Percentiles rank a stretch among this genome's conserved stretches.
phyloP scores from a whole-genome alignment of 177 flowering plant genomes.

The Vitis hybrid region DNA sequence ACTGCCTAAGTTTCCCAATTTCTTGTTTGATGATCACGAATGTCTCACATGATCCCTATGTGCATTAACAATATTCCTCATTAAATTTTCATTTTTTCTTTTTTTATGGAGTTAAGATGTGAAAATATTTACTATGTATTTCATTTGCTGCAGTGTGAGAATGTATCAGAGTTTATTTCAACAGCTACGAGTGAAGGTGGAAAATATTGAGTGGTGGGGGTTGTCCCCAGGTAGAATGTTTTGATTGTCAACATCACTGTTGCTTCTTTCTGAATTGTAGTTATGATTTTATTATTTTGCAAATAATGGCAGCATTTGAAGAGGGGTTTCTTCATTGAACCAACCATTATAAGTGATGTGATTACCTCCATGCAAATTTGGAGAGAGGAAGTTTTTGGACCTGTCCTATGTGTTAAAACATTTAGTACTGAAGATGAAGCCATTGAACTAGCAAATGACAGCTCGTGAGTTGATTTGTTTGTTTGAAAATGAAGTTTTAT shows the following conservation, averaged over 20 bases:
- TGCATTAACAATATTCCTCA: too few relatives aligned
- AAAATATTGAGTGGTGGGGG: slow-evolving; percentile 72
- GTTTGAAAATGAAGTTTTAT: neutral
- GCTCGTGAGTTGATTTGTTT: slow-evolving; percentile 51
- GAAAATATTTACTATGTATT: neutral
- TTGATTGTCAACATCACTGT: neutral
- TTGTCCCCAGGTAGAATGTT: slow-evolving; percentile 69
- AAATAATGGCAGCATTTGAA: slow-evolving; percentile 65
- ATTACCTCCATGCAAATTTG: slow-evolving; percentile 93
- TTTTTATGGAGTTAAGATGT: neutral
- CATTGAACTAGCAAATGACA: slow-evolving; percentile 87
- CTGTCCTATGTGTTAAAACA: slow-evolving; percentile 87
- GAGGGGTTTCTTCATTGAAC: slow-evolving; percentile 80
- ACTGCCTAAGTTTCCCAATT: too few relatives aligned
- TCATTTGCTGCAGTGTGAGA: slow-evolving; percentile 68
- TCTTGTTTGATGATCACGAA: too few relatives aligned
- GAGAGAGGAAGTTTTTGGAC: slow-evolving; percentile 99
- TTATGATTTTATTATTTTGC: neutral
- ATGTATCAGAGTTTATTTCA: slow-evolving; percentile 67
- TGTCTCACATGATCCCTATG: too few relatives aligned
- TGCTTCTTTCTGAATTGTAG: slow-evolving; percentile 3
- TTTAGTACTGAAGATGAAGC: slow-evolving; percentile 92
- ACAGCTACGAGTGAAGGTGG: slow-evolving; percentile 95
- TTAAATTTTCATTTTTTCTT: neutral
- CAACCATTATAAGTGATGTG: slow-evolving; percentile 81